Base-by-base conservation (phyloP, 1,139 yeast species). In the Zygosaccharomyces pseudobailii region DNA sequence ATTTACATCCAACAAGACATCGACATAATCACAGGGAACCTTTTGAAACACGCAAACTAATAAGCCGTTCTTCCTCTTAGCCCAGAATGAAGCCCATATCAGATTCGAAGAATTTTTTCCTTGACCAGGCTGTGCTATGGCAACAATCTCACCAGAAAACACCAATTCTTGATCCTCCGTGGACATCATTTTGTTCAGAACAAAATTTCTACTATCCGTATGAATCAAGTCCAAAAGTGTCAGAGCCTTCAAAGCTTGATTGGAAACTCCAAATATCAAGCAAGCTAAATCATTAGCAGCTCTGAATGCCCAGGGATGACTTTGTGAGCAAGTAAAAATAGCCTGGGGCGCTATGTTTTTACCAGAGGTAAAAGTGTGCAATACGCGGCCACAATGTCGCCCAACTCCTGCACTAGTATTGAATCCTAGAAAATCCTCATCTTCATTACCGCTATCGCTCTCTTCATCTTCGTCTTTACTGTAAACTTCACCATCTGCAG, bases 211-310 rank as follows among this genome's bases (percentile, higher is more conserved):
- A 45, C 85, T 82, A 56, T 84, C 84, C 0, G 87, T 84, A 10
- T 89, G 87, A 31, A 89, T 80, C 52, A 88, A 73, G 63, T 87
- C 95, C 71, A 87, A 72, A 38, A 90, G 72, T 0, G 88, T 78
- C 45, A 84, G 67, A 17, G 82, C 75, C 40, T 77, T 75, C 42
- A 89, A 72, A 42, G 84, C 82, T 28, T 72, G 73, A 58, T 82
- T 80, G 50, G 87, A 80, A 8, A 86, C 80, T 17, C 96, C 97
- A 70, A 89, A 87, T 72, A 87, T 82, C 54, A 88, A 73, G 61
- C 95, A 86, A 0, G 96, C 96, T 57, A 88, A 72, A 66, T 90
- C 97, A 61, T 90, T 90, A 6, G 95, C 90, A 6, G 95, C 90
- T 56, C 80, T 79, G 40, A 90, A 78, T 20, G 74, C 68, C 88